Base-by-base conservation (phyloP, 495 filamentous ascomycete species). In the Xylaria castorea region DNA sequence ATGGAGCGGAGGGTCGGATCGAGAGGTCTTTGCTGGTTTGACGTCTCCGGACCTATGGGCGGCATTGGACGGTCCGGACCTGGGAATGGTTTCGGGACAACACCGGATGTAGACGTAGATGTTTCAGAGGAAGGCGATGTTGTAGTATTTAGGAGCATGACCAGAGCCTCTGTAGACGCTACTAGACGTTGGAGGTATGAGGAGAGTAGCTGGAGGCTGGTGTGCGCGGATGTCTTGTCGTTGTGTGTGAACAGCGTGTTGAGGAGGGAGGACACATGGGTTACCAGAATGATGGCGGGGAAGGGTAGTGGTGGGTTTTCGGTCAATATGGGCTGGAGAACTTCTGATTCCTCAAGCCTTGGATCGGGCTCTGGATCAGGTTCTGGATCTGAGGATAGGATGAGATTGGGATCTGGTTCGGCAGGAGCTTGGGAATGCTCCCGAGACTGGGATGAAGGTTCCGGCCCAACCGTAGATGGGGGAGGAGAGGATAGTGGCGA, bases 121-220 rank as follows among this genome's bases (percentile, higher is more conserved):
- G 30, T 25, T 38, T 66, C 32, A 2, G 58, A 12, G 34, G 72
- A 16, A 1, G 74, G 57, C 0, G 73, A 58, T 0, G 77, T 81
- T 0, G 82, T 84, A 0, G 79, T 80, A 70, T 87, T 87, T 27
- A 86, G 76, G 12, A 87, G 67, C 72, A 87, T 76, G 46, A 87
- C 65, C 3, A 86, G 74, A 1, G 81, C 80, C 0, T 70, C 73
- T 2, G 67, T 55, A 34, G 74, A 75, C 14, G 77, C 80, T 9
- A 78, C 69, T 3, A 85, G 63, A 53, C 71, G 62, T 27, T 75
- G 78, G 27, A 86, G 75, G 30, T 75, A 78, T 4, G 80, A 75
- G 65, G 81, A 74, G 22, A 86, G 77, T 12, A 67, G 73, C 40
- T 77, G 77, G 7, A 81, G 77, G n/a, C 74, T 77, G 16, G 74